These are phyloP conservation scores for Penicillium pulvis DNA, from an alignment of 495 filamentous ascomycete species.

Conservation along the genomic window DNA sequence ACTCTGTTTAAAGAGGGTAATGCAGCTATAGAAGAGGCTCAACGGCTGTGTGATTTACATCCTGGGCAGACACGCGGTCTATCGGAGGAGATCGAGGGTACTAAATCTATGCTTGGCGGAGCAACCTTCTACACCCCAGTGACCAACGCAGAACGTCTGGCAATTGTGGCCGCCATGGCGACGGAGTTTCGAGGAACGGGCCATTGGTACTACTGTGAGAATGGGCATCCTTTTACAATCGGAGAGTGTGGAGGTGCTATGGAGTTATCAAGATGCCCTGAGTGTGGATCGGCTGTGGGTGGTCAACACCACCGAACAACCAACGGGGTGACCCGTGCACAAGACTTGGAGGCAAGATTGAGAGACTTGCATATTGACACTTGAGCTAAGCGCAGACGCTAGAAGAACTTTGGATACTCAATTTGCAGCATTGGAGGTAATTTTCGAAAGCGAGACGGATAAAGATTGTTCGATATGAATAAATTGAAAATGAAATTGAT, in stretches of 20 bases:
- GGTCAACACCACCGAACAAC: constrained; percentile 3
- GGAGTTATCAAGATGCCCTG: constrained; percentile 11
- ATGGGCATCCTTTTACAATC: constrained; percentile 22
- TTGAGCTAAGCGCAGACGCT: too few relatives aligned
- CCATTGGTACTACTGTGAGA: constrained; percentile 24
- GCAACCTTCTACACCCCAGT: constrained; percentile 3
- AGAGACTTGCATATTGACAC: neutral
- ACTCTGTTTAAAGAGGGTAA: neutral
- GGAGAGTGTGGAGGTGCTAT: constrained; percentile 23
- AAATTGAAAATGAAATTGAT: neutral
- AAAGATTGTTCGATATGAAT: neutral
- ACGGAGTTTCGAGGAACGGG: constrained; percentile 10
- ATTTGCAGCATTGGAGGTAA: neutral
- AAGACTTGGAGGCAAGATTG: constrained; percentile 6
- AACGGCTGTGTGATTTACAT: neutral
- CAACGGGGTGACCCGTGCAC: constrained; percentile 2
- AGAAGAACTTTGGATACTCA: too few relatives aligned
- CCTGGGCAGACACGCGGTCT: constrained; percentile 7
- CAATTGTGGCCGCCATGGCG: constrained; percentile 1
- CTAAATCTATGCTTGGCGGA: neutral
- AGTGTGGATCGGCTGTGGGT: constrained; percentile 5
- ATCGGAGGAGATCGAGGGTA: constrained; percentile 7
- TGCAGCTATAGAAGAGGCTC: neutral
- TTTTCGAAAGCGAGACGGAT: neutral
- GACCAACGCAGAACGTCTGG: constrained; percentile 13